phyloP scores from a whole-genome alignment of 2,329 filamentous ascomycete species.

The Penicillium expansum region DNA sequence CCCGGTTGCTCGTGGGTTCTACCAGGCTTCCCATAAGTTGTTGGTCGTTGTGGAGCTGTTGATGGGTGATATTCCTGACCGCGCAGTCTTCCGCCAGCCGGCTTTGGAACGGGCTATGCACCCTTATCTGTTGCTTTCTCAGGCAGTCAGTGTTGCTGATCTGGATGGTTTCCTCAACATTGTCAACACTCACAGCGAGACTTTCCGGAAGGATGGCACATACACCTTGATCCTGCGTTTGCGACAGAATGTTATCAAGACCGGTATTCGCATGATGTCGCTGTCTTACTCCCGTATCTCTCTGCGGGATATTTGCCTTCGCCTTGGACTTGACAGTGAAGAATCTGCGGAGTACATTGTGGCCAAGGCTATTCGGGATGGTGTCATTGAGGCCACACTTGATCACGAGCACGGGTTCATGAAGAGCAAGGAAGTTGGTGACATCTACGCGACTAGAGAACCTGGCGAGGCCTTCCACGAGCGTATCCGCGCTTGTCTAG shows the following conservation, averaged over 20 bases:
- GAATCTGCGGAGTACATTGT: slow-evolving; percentile 99
- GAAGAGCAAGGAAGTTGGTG: slow-evolving; percentile 96
- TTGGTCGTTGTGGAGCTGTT: slow-evolving; percentile 91
- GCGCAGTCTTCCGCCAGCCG: slow-evolving; percentile 86
- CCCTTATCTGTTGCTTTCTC: slow-evolving; percentile 90
- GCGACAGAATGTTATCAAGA: slow-evolving; percentile 98
- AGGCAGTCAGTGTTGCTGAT: slow-evolving; percentile 94
- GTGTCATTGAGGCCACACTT: slow-evolving; percentile 91
- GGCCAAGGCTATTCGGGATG: slow-evolving; percentile 95
- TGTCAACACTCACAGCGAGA: slow-evolving; percentile 75
- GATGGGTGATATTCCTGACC: slow-evolving; percentile 98
- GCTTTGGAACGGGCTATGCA: slow-evolving; percentile 82
- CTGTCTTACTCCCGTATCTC: slow-evolving; percentile 97
- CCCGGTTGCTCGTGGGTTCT: slow-evolving; percentile 85
- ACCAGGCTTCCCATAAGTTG: slow-evolving; percentile 95
- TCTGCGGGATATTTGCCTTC: slow-evolving; percentile 93
- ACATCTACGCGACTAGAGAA: slow-evolving; percentile 93
- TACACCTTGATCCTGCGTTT: slow-evolving; percentile 94
- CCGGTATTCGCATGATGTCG: slow-evolving; percentile 98
- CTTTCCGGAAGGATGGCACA: slow-evolving; percentile 89
- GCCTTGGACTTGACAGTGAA: slow-evolving; percentile 87
- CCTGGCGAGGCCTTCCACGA: slow-evolving; percentile 97
- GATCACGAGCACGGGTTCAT: slow-evolving; percentile 95
- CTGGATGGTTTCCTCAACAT: slow-evolving; percentile 87
- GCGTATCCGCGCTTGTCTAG: slow-evolving; percentile 85